Evolutionary conservation across 257 asterid species (phyloP).

Genomic region (Gynochthodes officinalis): DNA sequence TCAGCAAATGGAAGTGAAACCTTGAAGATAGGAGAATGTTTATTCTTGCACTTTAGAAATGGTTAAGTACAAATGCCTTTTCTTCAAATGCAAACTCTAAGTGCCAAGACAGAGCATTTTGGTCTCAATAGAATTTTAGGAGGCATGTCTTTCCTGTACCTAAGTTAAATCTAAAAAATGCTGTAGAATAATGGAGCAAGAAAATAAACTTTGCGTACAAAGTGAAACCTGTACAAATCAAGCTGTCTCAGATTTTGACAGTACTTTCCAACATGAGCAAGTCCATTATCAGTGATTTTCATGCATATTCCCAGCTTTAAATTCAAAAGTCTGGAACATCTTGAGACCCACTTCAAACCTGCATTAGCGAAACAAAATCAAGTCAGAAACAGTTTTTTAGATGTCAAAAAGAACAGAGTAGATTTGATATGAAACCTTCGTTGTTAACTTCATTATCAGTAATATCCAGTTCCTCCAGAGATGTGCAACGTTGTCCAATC

Average conservation of each 20-base stretch:
- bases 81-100: no score
- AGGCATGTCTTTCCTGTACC: not conserved
- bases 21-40: no score
- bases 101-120: no score
- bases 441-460: slow-evolving; percentile 32
- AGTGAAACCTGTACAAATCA: slow-evolving; percentile 38
- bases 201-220: not conserved
- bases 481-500: slow-evolving; percentile 28
- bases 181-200: not conserved
- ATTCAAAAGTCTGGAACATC: slow-evolving; percentile 22
- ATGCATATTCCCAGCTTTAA: slow-evolving; percentile 34
- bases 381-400: not conserved
- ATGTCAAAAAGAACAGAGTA: not conserved
- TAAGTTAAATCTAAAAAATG: no score
- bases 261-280: slow-evolving; percentile 21
- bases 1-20: not conserved
- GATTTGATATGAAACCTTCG: slow-evolving; percentile 20
- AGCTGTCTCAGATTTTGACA: slow-evolving; percentile 31
- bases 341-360: slow-evolving; percentile 31
- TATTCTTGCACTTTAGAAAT: no score
- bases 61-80: no score
- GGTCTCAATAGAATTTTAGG: not conserved
- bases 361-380: not conserved
- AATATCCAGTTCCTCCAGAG: slow-evolving; percentile 31
- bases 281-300: slow-evolving; percentile 33